A percentile compares a stretch with the other conserved stretches of the same genome.
phyloP scores from a whole-genome alignment of 768 basidiomycete species.

The Exsudoporus frostii region DNA sequence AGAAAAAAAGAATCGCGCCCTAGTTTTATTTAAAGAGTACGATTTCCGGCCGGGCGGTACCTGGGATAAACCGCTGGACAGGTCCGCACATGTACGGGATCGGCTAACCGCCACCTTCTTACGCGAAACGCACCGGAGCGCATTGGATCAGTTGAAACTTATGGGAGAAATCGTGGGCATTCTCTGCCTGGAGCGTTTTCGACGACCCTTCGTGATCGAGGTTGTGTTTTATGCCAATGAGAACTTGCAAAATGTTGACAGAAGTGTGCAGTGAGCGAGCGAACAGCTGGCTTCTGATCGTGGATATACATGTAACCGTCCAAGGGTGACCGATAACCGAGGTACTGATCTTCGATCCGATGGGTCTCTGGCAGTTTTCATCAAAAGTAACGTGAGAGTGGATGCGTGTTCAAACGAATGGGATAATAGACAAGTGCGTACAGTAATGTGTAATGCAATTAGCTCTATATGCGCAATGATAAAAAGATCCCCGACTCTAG shows the following conservation, averaged over 20 bases:
- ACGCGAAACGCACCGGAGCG: no score
- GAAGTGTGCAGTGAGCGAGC: not conserved
- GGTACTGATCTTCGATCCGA: not conserved
- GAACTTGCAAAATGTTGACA: not conserved
- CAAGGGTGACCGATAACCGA: not conserved
- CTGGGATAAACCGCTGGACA: no score
- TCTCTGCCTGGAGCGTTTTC: no score
- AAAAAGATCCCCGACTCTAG: conserved; percentile 3
- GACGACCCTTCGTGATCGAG: not conserved
- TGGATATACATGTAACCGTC: not conserved
- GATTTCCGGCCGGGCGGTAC: no score
- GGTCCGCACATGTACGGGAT: no score
- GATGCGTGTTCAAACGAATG: conserved; percentile 5
- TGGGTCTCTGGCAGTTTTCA: not conserved
- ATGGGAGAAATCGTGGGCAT: no score
- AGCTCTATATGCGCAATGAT: conserved; percentile 17
- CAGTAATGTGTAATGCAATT: conserved; percentile 13
- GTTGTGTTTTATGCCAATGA: not conserved
- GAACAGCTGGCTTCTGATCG: not conserved
- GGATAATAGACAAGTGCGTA: conserved; percentile 10
- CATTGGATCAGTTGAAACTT: no score
- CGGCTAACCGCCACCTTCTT: no score
- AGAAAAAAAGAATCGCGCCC: no score
- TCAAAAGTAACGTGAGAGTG: not conserved
- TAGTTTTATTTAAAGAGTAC: no score